A percentile compares a stretch with the other conserved stretches of the same genome.
Evolutionary conservation across 177 flowering plant genomes (phyloP).

Genomic region (Vitis hybrid): DNA sequence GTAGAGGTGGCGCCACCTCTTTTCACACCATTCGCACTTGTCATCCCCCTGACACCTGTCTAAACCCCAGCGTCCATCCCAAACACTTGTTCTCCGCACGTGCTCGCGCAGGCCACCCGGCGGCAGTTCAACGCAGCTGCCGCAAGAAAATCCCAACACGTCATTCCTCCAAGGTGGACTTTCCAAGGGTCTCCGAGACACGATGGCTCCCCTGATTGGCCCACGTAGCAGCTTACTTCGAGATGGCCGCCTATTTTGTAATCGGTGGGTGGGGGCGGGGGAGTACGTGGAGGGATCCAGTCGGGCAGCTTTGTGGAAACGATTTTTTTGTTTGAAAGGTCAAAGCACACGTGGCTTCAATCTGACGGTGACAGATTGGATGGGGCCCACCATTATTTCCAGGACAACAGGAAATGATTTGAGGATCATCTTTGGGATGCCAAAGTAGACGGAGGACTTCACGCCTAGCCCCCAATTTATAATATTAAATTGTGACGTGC

Average conservation of each 20-base stretch:
- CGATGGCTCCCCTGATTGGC: not conserved
- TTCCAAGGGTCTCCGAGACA: not conserved
- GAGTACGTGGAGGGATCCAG: not conserved
- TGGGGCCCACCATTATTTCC: not conserved
- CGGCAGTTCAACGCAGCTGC: conserved; percentile 7
- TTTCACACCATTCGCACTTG: no score
- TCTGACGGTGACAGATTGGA: not conserved
- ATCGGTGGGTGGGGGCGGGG: not conserved
- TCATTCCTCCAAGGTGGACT: conserved; percentile 2
- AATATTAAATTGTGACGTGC: not conserved
- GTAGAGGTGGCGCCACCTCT: no score
- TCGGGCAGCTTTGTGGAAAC: not conserved
- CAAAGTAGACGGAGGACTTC: not conserved
- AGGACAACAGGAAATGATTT: not conserved
- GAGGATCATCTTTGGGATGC: not conserved
- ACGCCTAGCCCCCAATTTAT: not conserved
- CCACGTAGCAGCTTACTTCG: conserved; percentile 6
- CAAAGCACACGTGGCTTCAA: not conserved
- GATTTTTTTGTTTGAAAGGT: not conserved
- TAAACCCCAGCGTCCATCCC: no score
- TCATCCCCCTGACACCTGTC: no score
- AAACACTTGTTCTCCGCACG: no score
- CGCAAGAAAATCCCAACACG: conserved; percentile 21
- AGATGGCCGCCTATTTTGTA: not conserved
- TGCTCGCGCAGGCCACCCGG: not conserved